These are phyloP conservation scores for Termitomyces sp. DNA, from an alignment of 768 basidiomycete genomes.

Conservation along the genomic window DNA sequence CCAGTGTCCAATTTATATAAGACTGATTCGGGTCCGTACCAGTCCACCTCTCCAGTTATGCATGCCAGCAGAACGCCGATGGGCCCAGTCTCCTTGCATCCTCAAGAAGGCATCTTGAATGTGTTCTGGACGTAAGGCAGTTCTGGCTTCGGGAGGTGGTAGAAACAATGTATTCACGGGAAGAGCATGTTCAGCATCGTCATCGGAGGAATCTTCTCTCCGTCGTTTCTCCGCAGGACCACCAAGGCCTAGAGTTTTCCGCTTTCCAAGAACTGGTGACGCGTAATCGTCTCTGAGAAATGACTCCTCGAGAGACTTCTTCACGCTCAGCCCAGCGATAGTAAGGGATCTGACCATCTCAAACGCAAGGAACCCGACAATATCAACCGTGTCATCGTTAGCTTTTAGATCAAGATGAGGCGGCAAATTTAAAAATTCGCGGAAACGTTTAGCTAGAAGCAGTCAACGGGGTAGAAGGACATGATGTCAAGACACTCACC, in stretches of 20 bases:
- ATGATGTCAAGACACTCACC: conserved; percentile 40
- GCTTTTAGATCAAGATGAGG: conserved; percentile 83
- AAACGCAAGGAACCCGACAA: conserved; percentile 95
- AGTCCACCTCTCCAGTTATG: conserved; percentile 88
- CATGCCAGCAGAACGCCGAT: conserved; percentile 81
- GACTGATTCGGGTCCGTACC: conserved; percentile 71
- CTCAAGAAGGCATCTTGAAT: conserved; percentile 89
- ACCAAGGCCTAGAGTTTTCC: conserved; percentile 50
- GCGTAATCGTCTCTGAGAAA: conserved; percentile 63
- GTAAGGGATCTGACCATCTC: conserved; percentile 96
- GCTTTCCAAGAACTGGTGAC: conserved; percentile 66
- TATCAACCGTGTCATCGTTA: conserved; percentile 93
- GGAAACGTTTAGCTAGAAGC: conserved; percentile 81
- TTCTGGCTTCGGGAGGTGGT: conserved; percentile 77
- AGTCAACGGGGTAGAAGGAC: background rate
- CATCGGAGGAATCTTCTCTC: conserved; percentile 59
- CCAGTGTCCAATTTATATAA: conserved; percentile 48
- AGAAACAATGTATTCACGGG: conserved; percentile 76
- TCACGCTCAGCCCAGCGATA: conserved; percentile 81
- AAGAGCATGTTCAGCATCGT: conserved; percentile 58
- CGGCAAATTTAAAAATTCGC: conserved; percentile 90
- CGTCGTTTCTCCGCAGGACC: conserved; percentile 50
- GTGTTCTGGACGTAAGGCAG: conserved; percentile 76
- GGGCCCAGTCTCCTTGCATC: conserved; percentile 86
- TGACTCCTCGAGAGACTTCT: conserved; percentile 73